A percentile compares a stretch with the other conserved stretches of the same genome.
Evolutionary conservation across 2,329 filamentous ascomycete genomes (phyloP).

Genomic region (Pseudofabraea citricarpa): DNA sequence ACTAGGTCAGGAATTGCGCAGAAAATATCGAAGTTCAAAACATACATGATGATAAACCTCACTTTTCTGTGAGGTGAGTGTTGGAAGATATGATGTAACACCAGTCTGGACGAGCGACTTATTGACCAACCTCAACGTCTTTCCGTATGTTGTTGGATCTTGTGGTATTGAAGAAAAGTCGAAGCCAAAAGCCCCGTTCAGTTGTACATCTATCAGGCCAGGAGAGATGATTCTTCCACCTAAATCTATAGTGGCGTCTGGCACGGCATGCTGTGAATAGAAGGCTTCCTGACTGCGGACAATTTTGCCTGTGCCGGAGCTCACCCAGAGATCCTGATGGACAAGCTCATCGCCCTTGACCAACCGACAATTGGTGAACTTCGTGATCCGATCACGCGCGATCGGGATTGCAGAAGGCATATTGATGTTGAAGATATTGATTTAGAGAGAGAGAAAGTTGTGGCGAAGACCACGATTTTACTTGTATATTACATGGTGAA

Average conservation of each 20-base stretch:
- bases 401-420: slow-evolving; percentile 35
- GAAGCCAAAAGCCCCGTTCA: slow-evolving; percentile 90
- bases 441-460: background rate
- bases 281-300: slow-evolving; percentile 63
- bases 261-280: slow-evolving; percentile 63
- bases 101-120: slow-evolving; percentile 69
- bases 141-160: slow-evolving; percentile 63
- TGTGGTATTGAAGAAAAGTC: slow-evolving; percentile 80
- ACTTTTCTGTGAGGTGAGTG: slow-evolving; percentile 74
- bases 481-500: slow-evolving; percentile 16
- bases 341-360: slow-evolving; percentile 64
- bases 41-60: slow-evolving; percentile 74
- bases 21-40: background rate
- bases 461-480: background rate
- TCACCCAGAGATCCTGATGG: slow-evolving; percentile 82
- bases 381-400: slow-evolving; percentile 59
- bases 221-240: slow-evolving; percentile 79
- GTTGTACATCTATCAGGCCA: slow-evolving; percentile 84
- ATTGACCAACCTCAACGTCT: slow-evolving; percentile 69
- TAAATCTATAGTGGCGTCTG: slow-evolving; percentile 74
- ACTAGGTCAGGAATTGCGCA: slow-evolving; percentile 6
- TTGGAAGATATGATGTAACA: slow-evolving; percentile 84
- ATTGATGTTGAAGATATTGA: slow-evolving; percentile 1
- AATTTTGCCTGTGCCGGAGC: slow-evolving; percentile 75
- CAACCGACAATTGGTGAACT: slow-evolving; percentile 84